Percentiles rank a stretch among this genome's conserved stretches.
Evolutionary conservation across 192 early-diverging fungal species (phyloP).

Genomic region (Gigaspora rosea): DNA sequence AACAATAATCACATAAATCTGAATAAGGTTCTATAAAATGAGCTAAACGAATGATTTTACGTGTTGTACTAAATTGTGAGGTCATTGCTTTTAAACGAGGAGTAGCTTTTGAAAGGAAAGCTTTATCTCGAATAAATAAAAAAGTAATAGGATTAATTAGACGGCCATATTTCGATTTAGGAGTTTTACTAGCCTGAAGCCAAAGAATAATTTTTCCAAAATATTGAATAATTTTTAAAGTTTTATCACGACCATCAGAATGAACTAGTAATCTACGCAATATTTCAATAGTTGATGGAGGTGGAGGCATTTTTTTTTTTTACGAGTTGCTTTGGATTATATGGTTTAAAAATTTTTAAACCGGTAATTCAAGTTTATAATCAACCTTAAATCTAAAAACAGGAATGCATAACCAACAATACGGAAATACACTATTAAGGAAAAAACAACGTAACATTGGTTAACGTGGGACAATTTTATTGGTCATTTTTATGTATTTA

Average conservation of each 20-base stretch:
- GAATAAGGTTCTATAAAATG: conserved; percentile 69
- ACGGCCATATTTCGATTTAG: not conserved
- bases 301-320: not conserved
- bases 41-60: conserved; percentile 74
- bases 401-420: too few relatives aligned
- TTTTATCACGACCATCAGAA: conserved; percentile 85
- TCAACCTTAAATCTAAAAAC: too few relatives aligned
- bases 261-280: conserved; percentile 40
- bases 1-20: conserved; percentile 43
- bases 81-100: conserved; percentile 49
- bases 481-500: too few relatives aligned
- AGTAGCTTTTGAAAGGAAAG: not conserved
- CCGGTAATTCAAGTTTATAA: too few relatives aligned
- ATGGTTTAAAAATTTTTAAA: too few relatives aligned
- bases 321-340: too few relatives aligned
- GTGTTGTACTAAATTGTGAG: conserved; percentile 72
- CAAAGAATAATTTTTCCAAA: conserved; percentile 70
- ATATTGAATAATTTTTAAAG: conserved; percentile 79
- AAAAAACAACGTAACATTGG: too few relatives aligned
- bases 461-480: too few relatives aligned
- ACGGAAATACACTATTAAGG: too few relatives aligned
- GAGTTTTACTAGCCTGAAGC: conserved; percentile 36
- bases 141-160: conserved; percentile 30
- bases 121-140: conserved; percentile 35
- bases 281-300: conserved; percentile 7